phyloP scores from a whole-genome alignment of 1,284 basidiomycete species.

The Mycosarcoma mackinlayi region DNA sequence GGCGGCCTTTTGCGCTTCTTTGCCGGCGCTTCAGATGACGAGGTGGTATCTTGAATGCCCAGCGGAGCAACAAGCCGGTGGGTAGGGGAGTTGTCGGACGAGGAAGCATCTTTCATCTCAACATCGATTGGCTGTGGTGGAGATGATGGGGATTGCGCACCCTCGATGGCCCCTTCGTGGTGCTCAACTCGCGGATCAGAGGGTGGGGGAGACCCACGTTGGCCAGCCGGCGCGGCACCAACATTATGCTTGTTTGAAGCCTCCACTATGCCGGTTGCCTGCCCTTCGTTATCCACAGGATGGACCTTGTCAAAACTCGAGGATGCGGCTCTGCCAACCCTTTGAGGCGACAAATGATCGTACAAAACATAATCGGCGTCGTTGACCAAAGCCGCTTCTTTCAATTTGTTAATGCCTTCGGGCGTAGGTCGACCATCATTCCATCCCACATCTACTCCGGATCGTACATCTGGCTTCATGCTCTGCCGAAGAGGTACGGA shows the following conservation, averaged over 20 bases:
- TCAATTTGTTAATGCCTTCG: conserved; percentile 2
- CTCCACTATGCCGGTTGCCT: too few species aligned
- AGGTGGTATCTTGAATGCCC: background rate
- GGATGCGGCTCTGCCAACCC: too few species aligned
- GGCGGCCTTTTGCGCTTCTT: conserved; percentile 14
- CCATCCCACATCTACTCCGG: conserved; percentile 1
- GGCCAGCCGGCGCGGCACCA: too few species aligned
- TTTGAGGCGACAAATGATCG: background rate
- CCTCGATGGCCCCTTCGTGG: background rate
- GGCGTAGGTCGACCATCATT: background rate
- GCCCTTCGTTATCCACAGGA: background rate
- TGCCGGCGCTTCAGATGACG: background rate
- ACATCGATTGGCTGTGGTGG: background rate
- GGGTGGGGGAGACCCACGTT: background rate
- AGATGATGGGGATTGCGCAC: background rate
- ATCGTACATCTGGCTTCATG: background rate
- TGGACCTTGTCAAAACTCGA: background rate
- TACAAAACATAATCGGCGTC: conserved; percentile 14
- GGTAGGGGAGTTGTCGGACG: background rate
- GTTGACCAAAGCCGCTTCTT: conserved; percentile 4
- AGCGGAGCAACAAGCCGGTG: too few species aligned
- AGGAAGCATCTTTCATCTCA: background rate
- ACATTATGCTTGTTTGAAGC: background rate
- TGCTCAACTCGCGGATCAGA: background rate
- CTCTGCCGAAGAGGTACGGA: background rate